Percentiles rank a stretch among this genome's conserved stretches.
phyloP scores from a whole-genome alignment of 225 moss, liverwort and hornwort genomes.

The Ulota crispa region DNA sequence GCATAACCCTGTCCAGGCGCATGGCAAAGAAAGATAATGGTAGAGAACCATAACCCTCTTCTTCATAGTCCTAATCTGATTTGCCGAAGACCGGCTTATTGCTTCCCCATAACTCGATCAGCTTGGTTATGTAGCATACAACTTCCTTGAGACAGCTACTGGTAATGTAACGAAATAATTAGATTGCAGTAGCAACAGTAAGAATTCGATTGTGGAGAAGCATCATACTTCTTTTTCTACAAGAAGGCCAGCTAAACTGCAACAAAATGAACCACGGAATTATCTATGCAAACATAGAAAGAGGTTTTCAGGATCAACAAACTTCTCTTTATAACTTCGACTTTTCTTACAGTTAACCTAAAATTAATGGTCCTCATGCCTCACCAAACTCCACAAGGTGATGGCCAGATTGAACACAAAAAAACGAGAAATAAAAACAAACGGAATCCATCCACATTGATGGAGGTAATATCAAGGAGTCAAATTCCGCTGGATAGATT shows the following conservation, averaged over 20 bases:
- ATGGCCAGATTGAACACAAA: slow-evolving; percentile 11
- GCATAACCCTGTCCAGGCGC: too few relatives aligned
- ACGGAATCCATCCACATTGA: slow-evolving; percentile 5
- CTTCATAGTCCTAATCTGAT: too few relatives aligned
- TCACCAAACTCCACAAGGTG: slow-evolving; percentile 19
- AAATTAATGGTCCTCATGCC: slow-evolving; percentile 9
- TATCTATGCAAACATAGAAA: slow-evolving; percentile 9
- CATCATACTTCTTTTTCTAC: not conserved
- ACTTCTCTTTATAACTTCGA: slow-evolving; percentile 18
- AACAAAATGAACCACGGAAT: not conserved
- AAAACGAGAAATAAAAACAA: not conserved
- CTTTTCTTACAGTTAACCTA: slow-evolving; percentile 22
- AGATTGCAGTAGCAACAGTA: not conserved
- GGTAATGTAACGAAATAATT: not conserved
- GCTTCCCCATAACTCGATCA: too few relatives aligned
- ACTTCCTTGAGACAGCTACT: too few relatives aligned
- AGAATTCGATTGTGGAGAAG: not conserved
- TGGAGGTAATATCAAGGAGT: slow-evolving; percentile 12
- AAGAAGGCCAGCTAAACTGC: not conserved
- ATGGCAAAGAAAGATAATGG: too few relatives aligned
- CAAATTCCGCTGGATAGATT: slow-evolving; percentile 5
- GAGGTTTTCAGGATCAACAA: slow-evolving; percentile 13
- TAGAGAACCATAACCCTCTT: too few relatives aligned
- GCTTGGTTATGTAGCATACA: too few relatives aligned
- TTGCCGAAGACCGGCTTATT: too few relatives aligned